A percentile compares a stretch with the other conserved stretches of the same genome.
phyloP scores from a whole-genome alignment of 2,329 filamentous ascomycete species.

The Cephalotrichum gorgonifer region DNA sequence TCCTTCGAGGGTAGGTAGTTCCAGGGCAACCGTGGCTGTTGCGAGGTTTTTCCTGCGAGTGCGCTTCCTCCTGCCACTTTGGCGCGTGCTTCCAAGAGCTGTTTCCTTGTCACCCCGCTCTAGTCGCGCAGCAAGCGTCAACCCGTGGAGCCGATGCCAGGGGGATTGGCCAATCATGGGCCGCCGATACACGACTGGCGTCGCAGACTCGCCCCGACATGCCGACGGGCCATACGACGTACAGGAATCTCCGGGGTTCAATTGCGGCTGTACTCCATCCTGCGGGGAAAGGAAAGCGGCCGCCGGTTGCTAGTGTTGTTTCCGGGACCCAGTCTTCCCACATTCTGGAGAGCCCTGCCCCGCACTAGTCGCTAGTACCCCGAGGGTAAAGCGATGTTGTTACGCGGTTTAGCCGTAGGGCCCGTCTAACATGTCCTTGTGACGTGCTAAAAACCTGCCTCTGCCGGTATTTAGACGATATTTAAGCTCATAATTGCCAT shows the following conservation, averaged over 20 bases:
- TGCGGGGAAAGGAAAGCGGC: too few species aligned
- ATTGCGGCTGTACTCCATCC: too few species aligned
- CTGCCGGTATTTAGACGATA: not conserved
- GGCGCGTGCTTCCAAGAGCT: not conserved
- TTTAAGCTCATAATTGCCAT: not conserved
- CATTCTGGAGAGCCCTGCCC: too few species aligned
- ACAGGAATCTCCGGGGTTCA: too few species aligned
- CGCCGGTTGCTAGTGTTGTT: too few species aligned
- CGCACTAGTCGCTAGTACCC: too few species aligned
- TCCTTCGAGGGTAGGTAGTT: too few species aligned
- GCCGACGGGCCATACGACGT: not conserved
- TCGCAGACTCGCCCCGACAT: conserved; percentile 1
- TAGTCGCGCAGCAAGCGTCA: not conserved
- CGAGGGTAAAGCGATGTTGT: not conserved
- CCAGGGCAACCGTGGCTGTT: too few species aligned
- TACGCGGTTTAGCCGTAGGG: not conserved
- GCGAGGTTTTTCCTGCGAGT: too few species aligned
- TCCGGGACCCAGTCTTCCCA: too few species aligned
- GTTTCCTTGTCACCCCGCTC: not conserved
- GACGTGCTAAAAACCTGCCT: not conserved
- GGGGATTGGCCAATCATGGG: not conserved
- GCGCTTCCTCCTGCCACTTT: not conserved
- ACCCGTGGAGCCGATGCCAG: not conserved
- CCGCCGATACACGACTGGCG: not conserved
- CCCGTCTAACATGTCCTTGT: not conserved